These are phyloP conservation scores for Thymus quinquecostatus DNA, from an alignment of 257 asterid species.

Conservation along the genomic window DNA sequence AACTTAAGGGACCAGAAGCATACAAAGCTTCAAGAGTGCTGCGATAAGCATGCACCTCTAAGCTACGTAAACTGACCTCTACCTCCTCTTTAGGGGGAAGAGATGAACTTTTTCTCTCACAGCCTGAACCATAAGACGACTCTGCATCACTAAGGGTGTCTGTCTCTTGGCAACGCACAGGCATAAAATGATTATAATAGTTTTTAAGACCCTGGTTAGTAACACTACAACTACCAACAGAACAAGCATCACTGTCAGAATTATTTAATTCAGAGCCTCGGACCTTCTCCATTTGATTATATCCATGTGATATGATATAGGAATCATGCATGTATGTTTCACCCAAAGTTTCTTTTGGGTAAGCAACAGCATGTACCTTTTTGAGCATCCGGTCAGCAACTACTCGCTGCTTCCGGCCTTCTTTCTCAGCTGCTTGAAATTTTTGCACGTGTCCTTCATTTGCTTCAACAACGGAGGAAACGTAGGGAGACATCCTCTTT, in stretches of 20 bases:
- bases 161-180: constrained; percentile 39
- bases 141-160: constrained; percentile 65
- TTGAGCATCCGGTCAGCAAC: constrained; percentile 42
- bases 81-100: constrained; percentile 53
- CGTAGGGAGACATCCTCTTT: constrained; percentile 55
- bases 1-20: constrained; percentile 95
- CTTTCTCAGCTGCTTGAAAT: constrained; percentile 50
- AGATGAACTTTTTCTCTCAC: constrained; percentile 42
- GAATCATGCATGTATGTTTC: constrained; percentile 58
- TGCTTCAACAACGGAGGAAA: constrained; percentile 54
- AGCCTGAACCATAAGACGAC: constrained; percentile 51
- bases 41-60: constrained; percentile 91
- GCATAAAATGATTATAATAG: constrained; percentile 35
- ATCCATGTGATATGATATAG: constrained; percentile 51
- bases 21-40: constrained; percentile 77
- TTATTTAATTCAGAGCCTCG: constrained; percentile 49
- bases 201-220: constrained; percentile 41
- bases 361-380: constrained; percentile 80
- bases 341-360: constrained; percentile 65
- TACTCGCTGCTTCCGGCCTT: constrained; percentile 44
- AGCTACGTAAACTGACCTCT: constrained; percentile 67
- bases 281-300: constrained; percentile 47
- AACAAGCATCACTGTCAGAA: constrained; percentile 67
- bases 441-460: constrained; percentile 43
- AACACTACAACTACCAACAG: constrained; percentile 88